A percentile compares a stretch with the other conserved stretches of the same genome.
These are phyloP conservation scores for Cladosporium phlei DNA, from an alignment of 2,329 filamentous ascomycete species.

Conservation along the genomic window DNA sequence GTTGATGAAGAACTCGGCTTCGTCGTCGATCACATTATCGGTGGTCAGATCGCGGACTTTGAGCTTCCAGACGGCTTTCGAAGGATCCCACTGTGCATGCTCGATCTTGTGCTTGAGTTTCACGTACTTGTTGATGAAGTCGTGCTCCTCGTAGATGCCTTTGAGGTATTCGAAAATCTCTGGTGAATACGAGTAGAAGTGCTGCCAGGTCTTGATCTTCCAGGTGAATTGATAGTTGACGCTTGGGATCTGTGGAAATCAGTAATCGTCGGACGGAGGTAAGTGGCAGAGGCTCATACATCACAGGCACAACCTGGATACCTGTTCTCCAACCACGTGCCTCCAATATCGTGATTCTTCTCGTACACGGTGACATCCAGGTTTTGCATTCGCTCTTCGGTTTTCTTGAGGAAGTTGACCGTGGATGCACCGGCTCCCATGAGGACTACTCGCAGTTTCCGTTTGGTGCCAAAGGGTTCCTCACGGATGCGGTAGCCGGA, in stretches of 20 bases:
- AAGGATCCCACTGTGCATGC: conserved; percentile 42
- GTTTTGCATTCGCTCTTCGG: conserved; percentile 39
- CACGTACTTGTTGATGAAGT: conserved; percentile 44
- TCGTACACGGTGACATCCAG: conserved; percentile 37
- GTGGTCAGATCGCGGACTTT: conserved; percentile 33
- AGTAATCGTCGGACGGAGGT: background rate
- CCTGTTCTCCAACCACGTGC: conserved; percentile 32
- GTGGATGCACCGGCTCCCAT: conserved; percentile 43
- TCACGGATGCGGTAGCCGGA: conserved; percentile 41
- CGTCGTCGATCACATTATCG: conserved; percentile 30
- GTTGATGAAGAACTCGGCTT: conserved; percentile 40
- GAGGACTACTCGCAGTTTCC: conserved; percentile 36
- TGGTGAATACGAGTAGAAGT: conserved; percentile 44
- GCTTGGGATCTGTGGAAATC: conserved; percentile 33
- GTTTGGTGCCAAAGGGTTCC: conserved; percentile 41
- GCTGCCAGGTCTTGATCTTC: conserved; percentile 46
- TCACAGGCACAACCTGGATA: conserved; percentile 44
- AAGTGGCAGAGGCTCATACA: background rate
- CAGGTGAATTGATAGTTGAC: conserved; percentile 50
- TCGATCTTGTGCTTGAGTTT: conserved; percentile 44
- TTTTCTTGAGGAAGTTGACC: conserved; percentile 41
- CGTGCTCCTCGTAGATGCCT: conserved; percentile 39
- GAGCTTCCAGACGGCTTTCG: conserved; percentile 37
- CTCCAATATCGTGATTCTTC: conserved; percentile 35
- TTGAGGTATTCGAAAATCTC: conserved; percentile 50